Evolutionary conservation across 2,329 filamentous ascomycete species (phyloP).

Genomic region (Claviceps sp.): DNA sequence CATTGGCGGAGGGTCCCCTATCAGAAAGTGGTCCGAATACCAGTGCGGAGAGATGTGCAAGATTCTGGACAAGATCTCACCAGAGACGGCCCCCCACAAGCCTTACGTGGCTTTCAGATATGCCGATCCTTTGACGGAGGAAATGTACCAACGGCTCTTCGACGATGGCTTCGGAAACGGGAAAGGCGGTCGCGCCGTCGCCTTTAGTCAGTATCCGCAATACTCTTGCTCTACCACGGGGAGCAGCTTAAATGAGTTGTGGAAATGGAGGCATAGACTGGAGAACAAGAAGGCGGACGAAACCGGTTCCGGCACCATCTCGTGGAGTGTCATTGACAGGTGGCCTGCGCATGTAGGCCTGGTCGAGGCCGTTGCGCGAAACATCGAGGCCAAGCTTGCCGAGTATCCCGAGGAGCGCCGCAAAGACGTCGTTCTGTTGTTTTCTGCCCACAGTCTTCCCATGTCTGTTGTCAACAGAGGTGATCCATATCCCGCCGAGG

Average conservation of each 20-base stretch:
- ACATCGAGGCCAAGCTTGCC: slow-evolving; percentile 73
- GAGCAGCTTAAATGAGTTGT: slow-evolving; percentile 89
- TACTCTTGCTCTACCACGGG: slow-evolving; percentile 97
- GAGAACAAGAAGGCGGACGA: slow-evolving; percentile 57
- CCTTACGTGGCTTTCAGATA: slow-evolving; percentile 97
- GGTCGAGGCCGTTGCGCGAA: slow-evolving; percentile 82
- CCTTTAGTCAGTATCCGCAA: slow-evolving; percentile 96
- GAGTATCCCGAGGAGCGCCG: slow-evolving; percentile 75
- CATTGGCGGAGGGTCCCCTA: slow-evolving; percentile 95
- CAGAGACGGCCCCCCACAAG: slow-evolving; percentile 89
- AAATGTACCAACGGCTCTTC: slow-evolving; percentile 75
- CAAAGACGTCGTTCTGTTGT: slow-evolving; percentile 72
- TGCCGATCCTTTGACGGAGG: slow-evolving; percentile 81
- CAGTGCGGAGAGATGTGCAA: slow-evolving; percentile 96
- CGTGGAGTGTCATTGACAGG: slow-evolving; percentile 95
- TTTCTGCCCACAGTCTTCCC: slow-evolving; percentile 89
- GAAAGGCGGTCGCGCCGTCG: slow-evolving; percentile 82
- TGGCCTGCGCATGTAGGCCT: slow-evolving; percentile 90
- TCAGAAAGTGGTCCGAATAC: slow-evolving; percentile 94
- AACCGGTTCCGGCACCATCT: slow-evolving; percentile 53
- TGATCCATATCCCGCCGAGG: slow-evolving; percentile 89
- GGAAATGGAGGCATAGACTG: slow-evolving; percentile 87
- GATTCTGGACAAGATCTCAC: slow-evolving; percentile 78
- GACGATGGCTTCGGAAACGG: slow-evolving; percentile 84
- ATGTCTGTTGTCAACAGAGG: slow-evolving; percentile 97